phyloP scores from a whole-genome alignment of 768 basidiomycete species.

The Leccinum imitatum region DNA sequence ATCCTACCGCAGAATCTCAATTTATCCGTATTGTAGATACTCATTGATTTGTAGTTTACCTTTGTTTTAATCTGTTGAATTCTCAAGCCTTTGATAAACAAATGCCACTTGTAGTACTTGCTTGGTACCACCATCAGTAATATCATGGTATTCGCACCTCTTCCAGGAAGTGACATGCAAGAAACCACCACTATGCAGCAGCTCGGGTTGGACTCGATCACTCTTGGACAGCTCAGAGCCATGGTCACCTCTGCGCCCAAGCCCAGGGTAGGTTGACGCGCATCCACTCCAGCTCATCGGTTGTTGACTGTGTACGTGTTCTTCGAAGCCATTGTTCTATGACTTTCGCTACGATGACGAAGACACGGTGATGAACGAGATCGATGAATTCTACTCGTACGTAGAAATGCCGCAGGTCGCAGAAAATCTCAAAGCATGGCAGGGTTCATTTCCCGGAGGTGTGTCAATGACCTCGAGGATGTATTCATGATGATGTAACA shows the following conservation, averaged over 20 bases:
- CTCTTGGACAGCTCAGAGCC: conserved; percentile 75
- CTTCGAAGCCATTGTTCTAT: conserved; percentile 73
- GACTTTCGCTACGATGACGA: conserved; percentile 96
- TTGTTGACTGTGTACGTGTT: conserved; percentile 21
- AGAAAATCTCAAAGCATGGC: conserved; percentile 86
- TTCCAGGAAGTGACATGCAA: conserved; percentile 31
- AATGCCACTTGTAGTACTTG: background rate
- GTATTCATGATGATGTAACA: conserved; percentile 1
- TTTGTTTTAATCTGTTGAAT: conserved; percentile 27
- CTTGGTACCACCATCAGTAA: conserved; percentile 12
- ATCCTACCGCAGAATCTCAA: background rate
- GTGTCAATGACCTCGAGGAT: conserved; percentile 22
- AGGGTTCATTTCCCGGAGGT: conserved; percentile 80
- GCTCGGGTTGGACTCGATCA: conserved; percentile 67
- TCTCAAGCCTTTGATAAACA: conserved; percentile 28
- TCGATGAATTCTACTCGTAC: conserved; percentile 98
- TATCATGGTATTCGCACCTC: conserved; percentile 36
- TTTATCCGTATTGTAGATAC: too few relatives aligned
- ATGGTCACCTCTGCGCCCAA: conserved; percentile 69
- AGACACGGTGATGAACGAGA: conserved; percentile 92
- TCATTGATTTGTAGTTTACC: conserved; percentile 12
- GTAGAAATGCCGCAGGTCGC: conserved; percentile 90
- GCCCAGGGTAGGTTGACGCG: conserved; percentile 57
- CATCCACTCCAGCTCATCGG: conserved; percentile 9
- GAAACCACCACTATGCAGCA: conserved; percentile 35